These are phyloP conservation scores for Pythium brachiatum DNA, from an alignment of 352 stramenopile genomes.

Conservation along the genomic window DNA sequence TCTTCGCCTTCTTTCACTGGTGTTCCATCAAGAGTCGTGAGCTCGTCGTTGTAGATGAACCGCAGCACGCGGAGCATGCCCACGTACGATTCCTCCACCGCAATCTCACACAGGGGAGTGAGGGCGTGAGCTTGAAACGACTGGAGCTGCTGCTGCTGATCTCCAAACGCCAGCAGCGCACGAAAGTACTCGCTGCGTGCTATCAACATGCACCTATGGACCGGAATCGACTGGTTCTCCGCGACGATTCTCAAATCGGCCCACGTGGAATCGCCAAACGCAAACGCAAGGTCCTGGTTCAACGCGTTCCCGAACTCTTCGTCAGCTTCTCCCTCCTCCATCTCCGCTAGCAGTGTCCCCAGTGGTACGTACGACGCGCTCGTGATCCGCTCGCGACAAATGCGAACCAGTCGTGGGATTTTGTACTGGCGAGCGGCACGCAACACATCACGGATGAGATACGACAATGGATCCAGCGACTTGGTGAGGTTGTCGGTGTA, in stretches of 20 bases:
- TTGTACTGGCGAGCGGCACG: constrained; percentile 42
- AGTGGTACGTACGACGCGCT: constrained; percentile 19
- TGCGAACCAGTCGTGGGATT: constrained; percentile 35
- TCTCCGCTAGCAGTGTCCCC: neutral
- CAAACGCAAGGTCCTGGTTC: constrained; percentile 45
- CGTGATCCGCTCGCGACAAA: constrained; percentile 39
- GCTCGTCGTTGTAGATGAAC: constrained; percentile 76
- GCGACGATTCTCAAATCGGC: constrained; percentile 53
- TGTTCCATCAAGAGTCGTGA: constrained; percentile 7
- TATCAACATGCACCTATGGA: constrained; percentile 61
- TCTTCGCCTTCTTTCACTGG: neutral
- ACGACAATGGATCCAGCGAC: constrained; percentile 45
- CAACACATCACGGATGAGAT: constrained; percentile 56
- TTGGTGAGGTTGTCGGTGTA: constrained; percentile 66
- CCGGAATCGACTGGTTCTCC: constrained; percentile 39
- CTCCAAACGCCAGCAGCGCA: constrained; percentile 42
- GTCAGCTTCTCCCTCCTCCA: neutral
- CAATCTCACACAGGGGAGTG: constrained; percentile 19
- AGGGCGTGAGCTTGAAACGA: neutral
- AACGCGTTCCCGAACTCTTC: constrained; percentile 27
- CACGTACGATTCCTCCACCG: constrained; percentile 57
- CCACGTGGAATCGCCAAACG: constrained; percentile 42
- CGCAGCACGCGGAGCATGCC: constrained; percentile 51
- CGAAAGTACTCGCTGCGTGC: constrained; percentile 73
- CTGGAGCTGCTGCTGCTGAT: neutral